Evolutionary conservation across 225 moss, liverwort and hornwort species (phyloP).

Genomic region (Physcomitrellopsis africana): DNA sequence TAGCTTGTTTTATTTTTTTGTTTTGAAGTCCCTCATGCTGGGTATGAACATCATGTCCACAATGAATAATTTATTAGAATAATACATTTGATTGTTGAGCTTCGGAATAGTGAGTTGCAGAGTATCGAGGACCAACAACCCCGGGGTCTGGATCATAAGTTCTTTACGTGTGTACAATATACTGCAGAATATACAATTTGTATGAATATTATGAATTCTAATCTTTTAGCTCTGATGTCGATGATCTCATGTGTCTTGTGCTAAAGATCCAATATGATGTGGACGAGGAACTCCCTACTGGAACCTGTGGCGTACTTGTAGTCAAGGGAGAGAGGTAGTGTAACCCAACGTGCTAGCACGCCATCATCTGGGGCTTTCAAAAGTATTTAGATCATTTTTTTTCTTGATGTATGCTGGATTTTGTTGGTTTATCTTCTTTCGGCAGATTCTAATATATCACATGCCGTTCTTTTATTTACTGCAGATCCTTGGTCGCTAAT

Average conservation of each 20-base stretch:
- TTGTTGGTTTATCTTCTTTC: neutral
- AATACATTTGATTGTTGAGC: too few species aligned
- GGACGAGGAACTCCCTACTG: slow-evolving; percentile 72
- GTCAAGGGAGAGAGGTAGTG: slow-evolving; percentile 77
- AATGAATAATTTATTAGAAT: too few species aligned
- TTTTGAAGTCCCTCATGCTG: neutral
- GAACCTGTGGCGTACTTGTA: slow-evolving; percentile 92
- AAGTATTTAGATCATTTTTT: neutral
- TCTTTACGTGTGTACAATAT: too few species aligned
- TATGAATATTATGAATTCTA: too few species aligned
- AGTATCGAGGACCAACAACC: too few species aligned
- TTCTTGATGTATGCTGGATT: neutral
- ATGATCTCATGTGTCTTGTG: neutral
- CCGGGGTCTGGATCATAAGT: too few species aligned
- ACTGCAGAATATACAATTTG: too few species aligned
- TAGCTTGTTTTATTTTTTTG: neutral
- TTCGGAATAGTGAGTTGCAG: too few species aligned
- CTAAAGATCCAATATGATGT: slow-evolving; percentile 66
- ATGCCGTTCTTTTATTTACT: neutral
- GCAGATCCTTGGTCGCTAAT: slow-evolving; percentile 91
- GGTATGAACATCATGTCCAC: neutral
- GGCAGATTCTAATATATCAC: slow-evolving; percentile 13
- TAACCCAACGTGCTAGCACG: neutral
- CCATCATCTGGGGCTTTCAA: neutral
- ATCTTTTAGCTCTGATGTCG: neutral